These are phyloP conservation scores for Gymnopus androsaceus DNA, from an alignment of 1,284 basidiomycete genomes.

Conservation along the genomic window DNA sequence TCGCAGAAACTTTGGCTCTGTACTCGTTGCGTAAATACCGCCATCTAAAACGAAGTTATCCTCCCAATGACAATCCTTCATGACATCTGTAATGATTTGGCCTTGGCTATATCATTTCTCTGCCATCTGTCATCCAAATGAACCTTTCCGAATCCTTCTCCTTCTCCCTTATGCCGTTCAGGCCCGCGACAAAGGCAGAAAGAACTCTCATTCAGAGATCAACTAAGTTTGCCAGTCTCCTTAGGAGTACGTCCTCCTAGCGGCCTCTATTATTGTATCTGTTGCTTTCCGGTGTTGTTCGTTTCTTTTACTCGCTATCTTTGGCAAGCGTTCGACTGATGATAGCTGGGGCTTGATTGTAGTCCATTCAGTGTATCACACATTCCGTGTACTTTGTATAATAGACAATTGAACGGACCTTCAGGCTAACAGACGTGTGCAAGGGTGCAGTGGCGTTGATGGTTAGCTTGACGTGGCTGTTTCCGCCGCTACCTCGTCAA, in stretches of 20 bases:
- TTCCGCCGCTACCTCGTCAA: too few relatives aligned
- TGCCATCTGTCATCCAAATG: background rate
- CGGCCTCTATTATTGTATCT: too few relatives aligned
- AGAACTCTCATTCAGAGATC: too few relatives aligned
- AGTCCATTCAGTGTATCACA: background rate
- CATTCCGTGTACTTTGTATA: background rate
- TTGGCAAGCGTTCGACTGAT: too few relatives aligned
- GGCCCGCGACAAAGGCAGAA: background rate
- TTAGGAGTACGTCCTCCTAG: too few relatives aligned
- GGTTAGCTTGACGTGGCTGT: too few relatives aligned
- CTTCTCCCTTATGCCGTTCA: background rate
- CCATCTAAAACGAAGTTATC: constrained; percentile 77
- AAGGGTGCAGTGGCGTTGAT: background rate
- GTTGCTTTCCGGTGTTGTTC: too few relatives aligned
- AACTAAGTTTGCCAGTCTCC: too few relatives aligned
- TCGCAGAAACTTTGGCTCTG: constrained; percentile 79
- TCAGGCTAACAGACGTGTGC: background rate
- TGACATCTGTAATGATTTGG: background rate
- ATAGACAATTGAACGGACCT: background rate
- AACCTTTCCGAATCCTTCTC: too few relatives aligned
- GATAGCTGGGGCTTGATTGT: too few relatives aligned
- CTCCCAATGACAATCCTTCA: constrained; percentile 20
- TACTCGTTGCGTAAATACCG: constrained; percentile 88
- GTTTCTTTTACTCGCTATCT: too few relatives aligned
- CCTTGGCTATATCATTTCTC: background rate